Evolutionary conservation across 176 grass and related monocot genomes (phyloP).

Genomic region (Stipa capillata): DNA sequence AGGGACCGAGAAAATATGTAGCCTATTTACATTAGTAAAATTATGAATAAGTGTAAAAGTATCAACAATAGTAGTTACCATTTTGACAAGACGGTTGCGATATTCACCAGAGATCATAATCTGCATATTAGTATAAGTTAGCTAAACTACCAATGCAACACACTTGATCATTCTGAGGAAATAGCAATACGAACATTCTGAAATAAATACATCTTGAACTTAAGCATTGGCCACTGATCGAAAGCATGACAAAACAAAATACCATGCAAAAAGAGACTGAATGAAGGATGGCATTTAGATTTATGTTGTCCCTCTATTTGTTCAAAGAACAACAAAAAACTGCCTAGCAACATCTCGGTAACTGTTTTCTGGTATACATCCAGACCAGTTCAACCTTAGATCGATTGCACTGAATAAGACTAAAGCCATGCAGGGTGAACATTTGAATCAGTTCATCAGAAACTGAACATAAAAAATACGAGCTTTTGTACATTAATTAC

Average conservation of each 20-base stretch:
- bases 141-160: background rate
- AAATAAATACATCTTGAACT: background rate
- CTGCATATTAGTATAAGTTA: constrained; percentile 44
- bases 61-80: constrained; percentile 47
- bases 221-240: background rate
- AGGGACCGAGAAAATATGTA: background rate
- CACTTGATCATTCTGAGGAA: background rate
- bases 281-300: background rate
- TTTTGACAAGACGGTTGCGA: constrained; percentile 87
- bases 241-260: background rate
- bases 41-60: background rate
- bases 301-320: background rate
- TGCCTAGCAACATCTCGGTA: background rate
- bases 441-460: background rate
- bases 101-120: constrained; percentile 75
- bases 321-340: background rate
- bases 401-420: constrained; percentile 7
- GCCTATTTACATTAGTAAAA: background rate
- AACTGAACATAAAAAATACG: background rate
- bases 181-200: background rate
- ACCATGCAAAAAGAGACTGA: background rate
- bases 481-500: background rate
- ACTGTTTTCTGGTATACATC: background rate
- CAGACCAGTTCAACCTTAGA: background rate
- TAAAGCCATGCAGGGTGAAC: background rate